A percentile compares a stretch with the other conserved stretches of the same genome.
phyloP scores from a whole-genome alignment of 148 eudicot species.

The Cornus florida region DNA sequence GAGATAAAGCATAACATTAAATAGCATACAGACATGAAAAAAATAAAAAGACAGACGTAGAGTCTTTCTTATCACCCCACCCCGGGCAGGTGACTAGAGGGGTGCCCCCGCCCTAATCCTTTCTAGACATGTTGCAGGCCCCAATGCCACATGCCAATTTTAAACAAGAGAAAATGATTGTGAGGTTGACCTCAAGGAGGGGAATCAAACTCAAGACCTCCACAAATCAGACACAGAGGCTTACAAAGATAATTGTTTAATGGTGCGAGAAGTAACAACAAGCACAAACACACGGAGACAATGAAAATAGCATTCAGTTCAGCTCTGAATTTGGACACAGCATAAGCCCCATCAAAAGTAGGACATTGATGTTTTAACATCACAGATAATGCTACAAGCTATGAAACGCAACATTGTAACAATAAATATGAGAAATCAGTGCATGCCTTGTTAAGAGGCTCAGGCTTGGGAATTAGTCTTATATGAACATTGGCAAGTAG shows the following conservation, averaged over 20 bases:
- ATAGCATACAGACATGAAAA: background rate
- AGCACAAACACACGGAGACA: background rate
- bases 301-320: background rate
- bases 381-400: background rate
- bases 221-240: too few species aligned
- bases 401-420: background rate
- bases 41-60: background rate
- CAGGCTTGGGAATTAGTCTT: slow-evolving; percentile 70
- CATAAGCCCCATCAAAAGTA: slow-evolving; percentile 3
- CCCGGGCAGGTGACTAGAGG: too few species aligned
- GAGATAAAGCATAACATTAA: background rate
- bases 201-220: too few species aligned
- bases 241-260: background rate
- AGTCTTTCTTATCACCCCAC: background rate
- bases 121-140: too few species aligned
- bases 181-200: too few species aligned
- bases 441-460: slow-evolving; percentile 66
- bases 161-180: too few species aligned
- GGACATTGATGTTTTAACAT: background rate
- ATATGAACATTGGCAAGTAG: slow-evolving; percentile 76
- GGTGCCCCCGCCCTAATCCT: too few species aligned
- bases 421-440: slow-evolving; percentile 4
- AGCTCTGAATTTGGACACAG: background rate
- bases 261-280: background rate
- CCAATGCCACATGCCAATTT: too few species aligned